phyloP scores from a whole-genome alignment of 148 eudicot genomes.

The Chenopodium album region DNA sequence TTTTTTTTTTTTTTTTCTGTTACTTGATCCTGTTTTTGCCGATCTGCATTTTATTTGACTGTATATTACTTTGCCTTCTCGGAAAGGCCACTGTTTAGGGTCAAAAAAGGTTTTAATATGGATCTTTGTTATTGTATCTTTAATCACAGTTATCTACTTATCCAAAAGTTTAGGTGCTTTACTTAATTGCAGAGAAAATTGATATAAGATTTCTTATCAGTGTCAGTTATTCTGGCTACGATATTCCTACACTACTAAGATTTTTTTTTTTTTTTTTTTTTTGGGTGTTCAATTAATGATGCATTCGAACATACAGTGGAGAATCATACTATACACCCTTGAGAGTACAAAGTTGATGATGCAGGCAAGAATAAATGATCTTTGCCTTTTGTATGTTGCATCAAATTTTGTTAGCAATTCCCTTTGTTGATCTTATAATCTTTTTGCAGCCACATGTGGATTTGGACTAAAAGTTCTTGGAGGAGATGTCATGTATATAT shows the following conservation, averaged over 20 bases:
- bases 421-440: conserved; percentile 7
- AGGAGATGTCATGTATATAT: conserved; percentile 67
- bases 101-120: not conserved
- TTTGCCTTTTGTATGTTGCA: not conserved
- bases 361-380: no score
- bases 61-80: not conserved
- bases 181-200: no score
- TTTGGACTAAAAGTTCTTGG: conserved; percentile 83
- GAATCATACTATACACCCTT: no score
- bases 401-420: not conserved
- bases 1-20: not conserved
- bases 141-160: not conserved
- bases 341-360: no score
- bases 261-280: no score
- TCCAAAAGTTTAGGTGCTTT: not conserved
- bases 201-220: not conserved
- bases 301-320: no score
- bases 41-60: conserved; percentile 4
- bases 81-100: not conserved
- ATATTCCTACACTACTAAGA: no score
- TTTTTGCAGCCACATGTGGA: conserved; percentile 75
- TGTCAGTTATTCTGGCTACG: not conserved
- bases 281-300: no score
- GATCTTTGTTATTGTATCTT: not conserved
- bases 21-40: not conserved